phyloP scores from a whole-genome alignment of 345 rosid genomes.

The Theobroma cacao region DNA sequence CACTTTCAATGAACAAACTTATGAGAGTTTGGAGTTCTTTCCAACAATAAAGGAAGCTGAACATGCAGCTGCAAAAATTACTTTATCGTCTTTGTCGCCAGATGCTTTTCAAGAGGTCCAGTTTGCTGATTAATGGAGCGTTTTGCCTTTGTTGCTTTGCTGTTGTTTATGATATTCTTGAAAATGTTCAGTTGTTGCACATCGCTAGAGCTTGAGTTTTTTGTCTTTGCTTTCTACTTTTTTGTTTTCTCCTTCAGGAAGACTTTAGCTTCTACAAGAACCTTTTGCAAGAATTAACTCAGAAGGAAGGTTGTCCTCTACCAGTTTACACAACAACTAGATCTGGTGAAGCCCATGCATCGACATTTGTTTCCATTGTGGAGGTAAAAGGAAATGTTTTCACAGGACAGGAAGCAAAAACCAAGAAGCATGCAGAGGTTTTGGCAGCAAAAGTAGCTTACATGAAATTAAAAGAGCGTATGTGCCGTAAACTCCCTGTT shows the following conservation, averaged over 20 bases:
- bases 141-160: constrained; percentile 1
- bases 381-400: constrained; percentile 39
- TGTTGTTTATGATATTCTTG: neutral
- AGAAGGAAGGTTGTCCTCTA: constrained; percentile 34
- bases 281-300: constrained; percentile 57
- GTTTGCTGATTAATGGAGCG: constrained; percentile 4
- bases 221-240: neutral
- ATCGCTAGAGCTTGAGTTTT: neutral
- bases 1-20: constrained; percentile 42
- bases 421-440: constrained; percentile 61
- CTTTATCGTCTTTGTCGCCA: constrained; percentile 36
- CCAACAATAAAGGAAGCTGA: constrained; percentile 60
- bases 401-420: constrained; percentile 46
- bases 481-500: neutral
- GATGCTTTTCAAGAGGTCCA: constrained; percentile 37
- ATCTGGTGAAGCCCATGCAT: constrained; percentile 50
- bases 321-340: constrained; percentile 44
- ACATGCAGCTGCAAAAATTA: constrained; percentile 61
- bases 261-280: constrained; percentile 49
- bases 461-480: constrained; percentile 31
- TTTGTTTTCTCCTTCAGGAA: constrained; percentile 31
- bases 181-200: constrained; percentile 1
- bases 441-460: constrained; percentile 75
- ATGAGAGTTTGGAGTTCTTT: constrained; percentile 33
- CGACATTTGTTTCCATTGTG: constrained; percentile 46